phyloP scores from a whole-genome alignment of 2,329 filamentous ascomycete species.

The Calonectria hongkongensis region DNA sequence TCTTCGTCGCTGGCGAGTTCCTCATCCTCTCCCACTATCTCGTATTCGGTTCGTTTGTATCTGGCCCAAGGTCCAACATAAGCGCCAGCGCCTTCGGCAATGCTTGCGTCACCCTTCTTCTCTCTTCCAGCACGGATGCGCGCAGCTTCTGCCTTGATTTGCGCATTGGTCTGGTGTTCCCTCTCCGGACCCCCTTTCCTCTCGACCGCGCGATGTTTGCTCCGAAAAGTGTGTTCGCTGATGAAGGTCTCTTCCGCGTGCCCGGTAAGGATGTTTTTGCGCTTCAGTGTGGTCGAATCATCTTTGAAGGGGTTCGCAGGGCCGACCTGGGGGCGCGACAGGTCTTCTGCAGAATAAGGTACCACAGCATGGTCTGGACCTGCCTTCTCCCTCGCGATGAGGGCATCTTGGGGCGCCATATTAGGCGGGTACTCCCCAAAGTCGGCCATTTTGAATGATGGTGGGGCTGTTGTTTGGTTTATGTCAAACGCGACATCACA shows the following conservation, averaged over 20 bases:
- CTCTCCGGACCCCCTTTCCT: constrained; percentile 75
- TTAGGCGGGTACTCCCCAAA: constrained; percentile 80
- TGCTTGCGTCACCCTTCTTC: constrained; percentile 86
- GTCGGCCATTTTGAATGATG: constrained; percentile 70
- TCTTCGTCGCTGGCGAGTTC: constrained; percentile 87
- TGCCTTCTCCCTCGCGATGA: constrained; percentile 74
- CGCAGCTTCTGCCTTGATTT: constrained; percentile 83
- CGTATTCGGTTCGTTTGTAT: constrained; percentile 83
- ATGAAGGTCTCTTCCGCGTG: constrained; percentile 91
- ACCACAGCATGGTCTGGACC: constrained; percentile 76
- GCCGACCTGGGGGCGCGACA: constrained; percentile 79
- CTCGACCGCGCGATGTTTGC: constrained; percentile 89
- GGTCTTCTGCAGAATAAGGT: constrained; percentile 82
- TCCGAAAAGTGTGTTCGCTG: constrained; percentile 92
- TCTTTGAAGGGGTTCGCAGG: constrained; percentile 86
- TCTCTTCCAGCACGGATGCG: constrained; percentile 84
- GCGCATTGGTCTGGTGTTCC: constrained; percentile 71
- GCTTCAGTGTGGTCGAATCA: constrained; percentile 77
- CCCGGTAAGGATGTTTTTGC: constrained; percentile 90
- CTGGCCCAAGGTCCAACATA: constrained; percentile 97
- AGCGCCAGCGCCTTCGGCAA: constrained; percentile 89
- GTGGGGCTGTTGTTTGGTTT: constrained; percentile 11
- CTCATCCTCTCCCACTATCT: constrained; percentile 83
- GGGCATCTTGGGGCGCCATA: constrained; percentile 78
- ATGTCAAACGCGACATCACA: constrained; percentile 38